These are phyloP conservation scores for Proliferodiscus dingleyae DNA, from an alignment of 2,329 filamentous ascomycete species.

Conservation along the genomic window DNA sequence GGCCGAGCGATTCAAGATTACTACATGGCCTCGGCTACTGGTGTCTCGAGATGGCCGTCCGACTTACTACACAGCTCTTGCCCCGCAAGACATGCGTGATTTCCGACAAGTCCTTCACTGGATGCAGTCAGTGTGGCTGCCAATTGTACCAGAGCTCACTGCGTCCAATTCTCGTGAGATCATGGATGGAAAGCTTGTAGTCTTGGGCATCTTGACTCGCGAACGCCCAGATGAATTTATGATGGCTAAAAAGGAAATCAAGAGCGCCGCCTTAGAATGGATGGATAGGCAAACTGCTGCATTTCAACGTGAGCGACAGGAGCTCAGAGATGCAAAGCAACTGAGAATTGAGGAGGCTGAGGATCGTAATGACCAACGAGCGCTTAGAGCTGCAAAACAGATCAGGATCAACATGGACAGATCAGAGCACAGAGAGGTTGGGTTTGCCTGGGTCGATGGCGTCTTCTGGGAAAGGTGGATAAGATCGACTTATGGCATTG, in stretches of 20 bases:
- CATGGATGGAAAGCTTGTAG: conserved; percentile 93
- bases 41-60: conserved; percentile 86
- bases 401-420: conserved; percentile 90
- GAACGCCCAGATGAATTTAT: conserved; percentile 75
- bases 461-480: conserved; percentile 98
- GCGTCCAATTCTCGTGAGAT: conserved; percentile 88
- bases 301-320: conserved; percentile 90
- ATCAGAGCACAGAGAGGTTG: conserved; percentile 79
- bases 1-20: conserved; percentile 84
- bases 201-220: conserved; percentile 80
- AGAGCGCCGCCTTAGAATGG: conserved; percentile 94
- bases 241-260: conserved; percentile 79
- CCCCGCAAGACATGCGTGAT: conserved; percentile 89
- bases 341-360: conserved; percentile 93
- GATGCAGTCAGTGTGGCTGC: conserved; percentile 97
- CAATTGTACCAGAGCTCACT: conserved; percentile 89
- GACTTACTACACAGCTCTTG: conserved; percentile 82
- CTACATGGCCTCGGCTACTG: conserved; percentile 89
- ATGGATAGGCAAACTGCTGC: conserved; percentile 92
- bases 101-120: conserved; percentile 73
- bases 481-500: conserved; percentile 87
- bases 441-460: conserved; percentile 96
- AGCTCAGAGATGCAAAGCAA: conserved; percentile 90
- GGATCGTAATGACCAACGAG: conserved; percentile 85
- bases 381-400: conserved; percentile 78